Evolutionary conservation across 345 rosid genomes (phyloP).

Genomic region (Sonneratia caseolaris): DNA sequence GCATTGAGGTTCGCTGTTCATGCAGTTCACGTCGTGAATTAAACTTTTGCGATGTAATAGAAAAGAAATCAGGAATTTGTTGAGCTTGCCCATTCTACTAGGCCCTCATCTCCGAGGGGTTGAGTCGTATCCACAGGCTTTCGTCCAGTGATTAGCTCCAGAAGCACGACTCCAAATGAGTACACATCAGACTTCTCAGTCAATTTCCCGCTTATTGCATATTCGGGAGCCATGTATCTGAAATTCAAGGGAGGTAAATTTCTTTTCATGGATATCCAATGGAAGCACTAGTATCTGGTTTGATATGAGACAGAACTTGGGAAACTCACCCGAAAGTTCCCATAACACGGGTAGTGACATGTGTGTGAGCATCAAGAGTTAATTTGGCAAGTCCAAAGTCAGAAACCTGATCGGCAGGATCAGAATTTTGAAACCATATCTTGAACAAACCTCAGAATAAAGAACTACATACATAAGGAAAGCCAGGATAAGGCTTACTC

Average conservation of each 20-base stretch:
- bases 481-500: too few relatives aligned
- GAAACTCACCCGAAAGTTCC: slow-evolving; percentile 87
- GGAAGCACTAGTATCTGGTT: neutral
- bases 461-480: too few relatives aligned
- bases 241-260: slow-evolving; percentile 3
- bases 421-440: too few relatives aligned
- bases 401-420: slow-evolving; percentile 44
- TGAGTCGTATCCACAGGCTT: slow-evolving; percentile 82
- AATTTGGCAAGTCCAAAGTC: slow-evolving; percentile 95
- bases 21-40: neutral
- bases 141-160: slow-evolving; percentile 90
- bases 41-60: neutral
- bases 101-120: slow-evolving; percentile 84
- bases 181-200: slow-evolving; percentile 90
- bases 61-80: neutral
- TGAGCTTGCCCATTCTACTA: slow-evolving; percentile 79
- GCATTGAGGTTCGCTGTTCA: too few relatives aligned
- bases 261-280: neutral
- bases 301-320: neutral
- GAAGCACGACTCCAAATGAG: slow-evolving; percentile 87
- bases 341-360: slow-evolving; percentile 86
- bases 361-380: slow-evolving; percentile 77
- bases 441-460: too few relatives aligned
- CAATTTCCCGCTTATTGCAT: slow-evolving; percentile 92
- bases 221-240: slow-evolving; percentile 97